Conservation (phyloP, 805 yeast species). For the Metschnikowia shivogae region DNA sequence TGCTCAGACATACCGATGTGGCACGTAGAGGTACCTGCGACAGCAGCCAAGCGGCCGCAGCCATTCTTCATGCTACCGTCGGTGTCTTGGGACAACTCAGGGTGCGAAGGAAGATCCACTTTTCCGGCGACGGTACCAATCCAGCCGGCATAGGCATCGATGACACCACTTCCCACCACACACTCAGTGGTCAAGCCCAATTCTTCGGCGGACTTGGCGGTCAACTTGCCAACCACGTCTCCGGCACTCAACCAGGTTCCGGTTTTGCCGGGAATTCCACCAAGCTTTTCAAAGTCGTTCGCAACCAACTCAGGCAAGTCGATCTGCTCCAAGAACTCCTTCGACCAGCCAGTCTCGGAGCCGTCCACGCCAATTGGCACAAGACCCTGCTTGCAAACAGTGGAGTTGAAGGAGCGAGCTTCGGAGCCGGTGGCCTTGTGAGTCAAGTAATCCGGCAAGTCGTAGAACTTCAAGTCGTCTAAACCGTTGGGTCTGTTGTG, state of each 20-base stretch:
- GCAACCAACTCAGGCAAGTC: constrained; percentile 75
- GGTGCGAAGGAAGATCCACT: constrained; percentile 57
- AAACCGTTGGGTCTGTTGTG: constrained; percentile 65
- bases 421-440: constrained; percentile 87
- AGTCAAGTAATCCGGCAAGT: constrained; percentile 86
- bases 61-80: constrained; percentile 51
- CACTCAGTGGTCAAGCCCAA: constrained; percentile 78
- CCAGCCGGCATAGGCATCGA: constrained; percentile 99
- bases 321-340: constrained; percentile 63
- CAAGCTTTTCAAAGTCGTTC: constrained; percentile 72
- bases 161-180: constrained; percentile 91
- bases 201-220: constrained; percentile 65
- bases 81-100: constrained; percentile 43
- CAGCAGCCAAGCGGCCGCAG: constrained; percentile 89
- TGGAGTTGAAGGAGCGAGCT: constrained; percentile 83
- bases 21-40: constrained; percentile 97
- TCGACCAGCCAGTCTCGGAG: constrained; percentile 84
- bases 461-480: constrained; percentile 76
- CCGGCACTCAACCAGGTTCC: constrained; percentile 85
- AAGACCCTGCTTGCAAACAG: constrained; percentile 93
- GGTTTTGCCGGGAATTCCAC: constrained; percentile 73
- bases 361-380: constrained; percentile 91
- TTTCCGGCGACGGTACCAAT: constrained; percentile 95
- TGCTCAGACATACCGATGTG: constrained; percentile 84
- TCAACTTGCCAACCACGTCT: constrained; percentile 75